Conservation (phyloP, 129 eudicot species). For the Smallanthus sonchifolius region DNA sequence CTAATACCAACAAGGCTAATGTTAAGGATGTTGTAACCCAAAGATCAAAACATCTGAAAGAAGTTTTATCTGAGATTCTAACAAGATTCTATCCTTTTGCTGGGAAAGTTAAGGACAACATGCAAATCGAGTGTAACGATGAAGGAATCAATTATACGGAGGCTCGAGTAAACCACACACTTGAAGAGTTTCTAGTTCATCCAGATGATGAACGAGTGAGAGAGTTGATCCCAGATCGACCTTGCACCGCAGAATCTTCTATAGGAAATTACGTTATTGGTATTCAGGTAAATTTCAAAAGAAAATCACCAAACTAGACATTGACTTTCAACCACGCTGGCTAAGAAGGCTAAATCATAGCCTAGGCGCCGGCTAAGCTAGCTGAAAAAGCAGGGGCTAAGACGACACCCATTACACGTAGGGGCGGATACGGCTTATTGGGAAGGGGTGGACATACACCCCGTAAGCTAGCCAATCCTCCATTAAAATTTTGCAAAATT, state of each 20-base stretch:
- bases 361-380: no score
- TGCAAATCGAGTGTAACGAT: background rate
- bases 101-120: background rate
- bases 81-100: conserved; percentile 21
- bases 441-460: no score
- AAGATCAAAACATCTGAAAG: conserved; percentile 9
- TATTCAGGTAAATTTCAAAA: conserved; percentile 15
- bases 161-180: background rate
- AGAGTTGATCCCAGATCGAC: background rate
- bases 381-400: no score
- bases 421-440: no score
- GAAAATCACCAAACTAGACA: no score
- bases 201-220: background rate
- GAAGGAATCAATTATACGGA: background rate
- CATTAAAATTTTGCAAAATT: no score
- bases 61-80: background rate
- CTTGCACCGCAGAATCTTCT: background rate
- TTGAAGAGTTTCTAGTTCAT: background rate
- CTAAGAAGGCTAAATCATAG: no score
- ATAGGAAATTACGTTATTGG: conserved; percentile 10
- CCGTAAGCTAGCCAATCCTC: no score
- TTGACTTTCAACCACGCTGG: no score
- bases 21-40: background rate
- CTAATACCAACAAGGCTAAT: background rate
- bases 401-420: no score